Conservation (phyloP, 2,329 filamentous ascomycete species). For the Salinomyces thailandicus region DNA sequence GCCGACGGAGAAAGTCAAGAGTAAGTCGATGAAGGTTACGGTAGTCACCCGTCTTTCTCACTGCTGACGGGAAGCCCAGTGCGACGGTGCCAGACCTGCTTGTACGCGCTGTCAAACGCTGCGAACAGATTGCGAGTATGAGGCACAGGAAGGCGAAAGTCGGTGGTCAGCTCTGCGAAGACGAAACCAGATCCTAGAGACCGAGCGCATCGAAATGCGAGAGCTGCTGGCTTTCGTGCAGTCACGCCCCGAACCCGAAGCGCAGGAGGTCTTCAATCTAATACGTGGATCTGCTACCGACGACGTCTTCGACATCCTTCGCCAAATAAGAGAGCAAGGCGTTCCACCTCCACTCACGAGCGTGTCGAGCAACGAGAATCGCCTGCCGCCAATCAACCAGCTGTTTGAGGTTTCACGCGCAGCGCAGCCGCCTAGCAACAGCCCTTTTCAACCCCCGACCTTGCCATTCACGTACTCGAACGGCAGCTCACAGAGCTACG, state of each 20-base stretch:
- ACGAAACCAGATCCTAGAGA: slow-evolving; percentile 21
- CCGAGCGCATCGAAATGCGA: slow-evolving; percentile 20
- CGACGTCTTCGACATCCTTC: slow-evolving; percentile 16
- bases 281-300: slow-evolving; percentile 14
- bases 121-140: slow-evolving; percentile 22
- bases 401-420: slow-evolving; percentile 5
- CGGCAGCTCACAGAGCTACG: not conserved
- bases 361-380: not conserved
- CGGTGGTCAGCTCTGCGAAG: slow-evolving; percentile 25
- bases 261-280: slow-evolving; percentile 20
- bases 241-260: slow-evolving; percentile 19
- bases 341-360: not conserved
- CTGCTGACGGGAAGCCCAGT: slow-evolving; percentile 4
- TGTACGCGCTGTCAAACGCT: slow-evolving; percentile 22
- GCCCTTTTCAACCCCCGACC: not conserved
- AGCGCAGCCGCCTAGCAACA: not conserved
- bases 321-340: slow-evolving; percentile 5
- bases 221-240: slow-evolving; percentile 21
- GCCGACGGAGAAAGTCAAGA: slow-evolving; percentile 14
- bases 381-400: slow-evolving; percentile 5
- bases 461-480: not conserved
- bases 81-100: slow-evolving; percentile 17
- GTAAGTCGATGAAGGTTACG: slow-evolving; percentile 7
- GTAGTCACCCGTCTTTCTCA: not conserved
- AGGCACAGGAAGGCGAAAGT: slow-evolving; percentile 26